phyloP scores from a whole-genome alignment of 2,329 filamentous ascomycete species.

The Dryadomyces sulphureus region DNA sequence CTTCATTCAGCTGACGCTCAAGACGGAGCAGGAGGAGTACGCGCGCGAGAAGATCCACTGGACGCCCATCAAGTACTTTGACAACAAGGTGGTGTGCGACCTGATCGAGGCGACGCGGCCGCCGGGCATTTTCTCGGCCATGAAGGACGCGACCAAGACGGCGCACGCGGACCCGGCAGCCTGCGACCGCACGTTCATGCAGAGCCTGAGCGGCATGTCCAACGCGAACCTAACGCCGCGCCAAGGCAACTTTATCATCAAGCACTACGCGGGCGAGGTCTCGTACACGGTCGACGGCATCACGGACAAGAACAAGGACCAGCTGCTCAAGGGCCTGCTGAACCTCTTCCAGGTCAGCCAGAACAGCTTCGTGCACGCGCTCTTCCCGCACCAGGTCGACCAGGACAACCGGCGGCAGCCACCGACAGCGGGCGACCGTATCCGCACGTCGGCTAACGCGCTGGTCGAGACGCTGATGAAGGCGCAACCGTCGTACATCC shows the following conservation, averaged over 20 bases:
- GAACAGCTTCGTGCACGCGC: constrained; percentile 70
- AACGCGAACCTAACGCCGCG: constrained; percentile 84
- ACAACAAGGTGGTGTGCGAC: constrained; percentile 98
- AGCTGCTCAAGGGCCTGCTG: constrained; percentile 83
- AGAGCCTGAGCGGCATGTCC: constrained; percentile 77
- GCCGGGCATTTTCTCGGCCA: constrained; percentile 80
- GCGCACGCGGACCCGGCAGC: constrained; percentile 89
- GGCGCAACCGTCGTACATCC: constrained; percentile 91
- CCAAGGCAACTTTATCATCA: constrained; percentile 94
- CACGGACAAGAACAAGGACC: constrained; percentile 99
- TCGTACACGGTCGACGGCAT: constrained; percentile 90
- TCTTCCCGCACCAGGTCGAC: constrained; percentile 89
- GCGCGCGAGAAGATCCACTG: constrained; percentile 91
- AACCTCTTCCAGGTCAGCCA: constrained; percentile 72
- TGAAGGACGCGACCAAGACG: constrained; percentile 98
- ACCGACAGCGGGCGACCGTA: constrained; percentile 90
- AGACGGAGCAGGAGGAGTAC: constrained; percentile 96
- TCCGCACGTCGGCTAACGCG: constrained; percentile 86
- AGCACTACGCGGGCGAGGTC: constrained; percentile 97
- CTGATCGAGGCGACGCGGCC: constrained; percentile 86
- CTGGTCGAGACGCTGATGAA: constrained; percentile 94
- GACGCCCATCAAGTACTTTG: constrained; percentile 98
- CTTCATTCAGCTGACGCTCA: constrained; percentile 93
- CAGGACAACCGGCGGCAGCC: constrained; percentile 91
- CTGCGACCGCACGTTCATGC: constrained; percentile 91